Conservation (phyloP, 352 stramenopile species). For the Phytopythium montanum region DNA sequence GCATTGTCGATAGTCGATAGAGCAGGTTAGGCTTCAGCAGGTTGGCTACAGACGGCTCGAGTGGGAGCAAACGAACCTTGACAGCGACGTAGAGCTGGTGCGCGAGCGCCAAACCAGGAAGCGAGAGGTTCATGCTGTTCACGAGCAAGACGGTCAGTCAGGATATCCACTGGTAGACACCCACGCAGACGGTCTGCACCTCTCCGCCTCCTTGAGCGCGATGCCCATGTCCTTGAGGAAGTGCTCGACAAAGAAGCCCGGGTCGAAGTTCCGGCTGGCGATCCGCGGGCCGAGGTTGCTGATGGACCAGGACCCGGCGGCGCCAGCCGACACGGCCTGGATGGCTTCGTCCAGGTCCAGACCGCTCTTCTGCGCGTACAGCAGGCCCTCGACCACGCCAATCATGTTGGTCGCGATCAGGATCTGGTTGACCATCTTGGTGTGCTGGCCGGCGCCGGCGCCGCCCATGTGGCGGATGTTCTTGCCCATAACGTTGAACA, state of each 20-base stretch:
- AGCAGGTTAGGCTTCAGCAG: background rate
- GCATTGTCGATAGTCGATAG: background rate
- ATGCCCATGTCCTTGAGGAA: slow-evolving; percentile 93
- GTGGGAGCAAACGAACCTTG: slow-evolving; percentile 31
- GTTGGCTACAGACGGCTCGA: background rate
- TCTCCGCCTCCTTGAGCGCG: slow-evolving; percentile 78
- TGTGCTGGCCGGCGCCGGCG: slow-evolving; percentile 80
- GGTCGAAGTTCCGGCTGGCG: slow-evolving; percentile 85
- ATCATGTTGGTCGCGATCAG: slow-evolving; percentile 90
- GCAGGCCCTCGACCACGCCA: slow-evolving; percentile 82
- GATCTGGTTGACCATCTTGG: slow-evolving; percentile 93
- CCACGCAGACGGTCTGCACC: slow-evolving; percentile 14
- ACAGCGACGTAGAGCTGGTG: slow-evolving; percentile 87
- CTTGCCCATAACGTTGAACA: slow-evolving; percentile 89
- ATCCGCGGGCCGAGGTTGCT: slow-evolving; percentile 89
- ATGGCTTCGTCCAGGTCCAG: slow-evolving; percentile 88
- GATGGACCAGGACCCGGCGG: slow-evolving; percentile 88
- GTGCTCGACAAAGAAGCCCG: slow-evolving; percentile 89
- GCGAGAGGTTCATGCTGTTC: slow-evolving; percentile 77
- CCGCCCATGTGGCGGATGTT: slow-evolving; percentile 90
- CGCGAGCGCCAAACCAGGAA: slow-evolving; percentile 82
- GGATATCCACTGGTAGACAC: background rate
- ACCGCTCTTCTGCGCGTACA: slow-evolving; percentile 84
- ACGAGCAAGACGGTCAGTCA: background rate
- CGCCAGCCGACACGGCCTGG: slow-evolving; percentile 76